Evolutionary conservation across 306 rosid genomes (phyloP), one percentile per base, ranked within the genome.

Genomic region (Cicer cuneatum): DNA sequence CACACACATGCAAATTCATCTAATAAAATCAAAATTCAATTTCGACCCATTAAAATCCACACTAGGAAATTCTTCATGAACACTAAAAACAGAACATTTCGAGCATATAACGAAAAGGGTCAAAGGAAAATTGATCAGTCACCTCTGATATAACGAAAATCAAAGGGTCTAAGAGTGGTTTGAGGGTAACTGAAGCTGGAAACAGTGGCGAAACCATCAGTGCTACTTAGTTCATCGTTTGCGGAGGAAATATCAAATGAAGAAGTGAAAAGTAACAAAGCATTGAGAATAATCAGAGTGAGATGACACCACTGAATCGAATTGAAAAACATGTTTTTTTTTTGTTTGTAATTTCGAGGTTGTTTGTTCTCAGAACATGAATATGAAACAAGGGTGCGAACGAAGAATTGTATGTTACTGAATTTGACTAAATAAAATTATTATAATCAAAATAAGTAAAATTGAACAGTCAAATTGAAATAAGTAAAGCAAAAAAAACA

Each of bases 131-230:
- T 2, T 37, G 57, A 8, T 39, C 7, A 66, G 66, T 10, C 8
- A 93, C 99, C 99, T 88, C 99, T 85, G 58, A 92, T 87, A 75
- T 91, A 94, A 7, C 87, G 94, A 16, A 78, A 84, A 59, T 85
- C 92, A 80, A 77, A 94, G 62, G 88, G 84, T 73, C 66, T 77
- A 75, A 94, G 72, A n/a, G 79, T 57, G 10, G 92, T 84, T 51
- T 84, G 61, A 42, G 95, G 95, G 79, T 90, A 94, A 72, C 82
- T 83, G 83, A 92, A 87, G 90, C 87, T 90, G 76, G 96, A 94
- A 83, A 90, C 73, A 63, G 86, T 90, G 78, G 83, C 85, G 82
- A 80, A 75, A 64, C 73, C 73, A 78, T 13, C 79, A 40, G 66
- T 79, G 70, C 37, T 24, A 33, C 35, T 76, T 15, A 46, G 75